Evolutionary conservation across 129 eudicot species (phyloP).

Genomic region (Pittosporum tobira): DNA sequence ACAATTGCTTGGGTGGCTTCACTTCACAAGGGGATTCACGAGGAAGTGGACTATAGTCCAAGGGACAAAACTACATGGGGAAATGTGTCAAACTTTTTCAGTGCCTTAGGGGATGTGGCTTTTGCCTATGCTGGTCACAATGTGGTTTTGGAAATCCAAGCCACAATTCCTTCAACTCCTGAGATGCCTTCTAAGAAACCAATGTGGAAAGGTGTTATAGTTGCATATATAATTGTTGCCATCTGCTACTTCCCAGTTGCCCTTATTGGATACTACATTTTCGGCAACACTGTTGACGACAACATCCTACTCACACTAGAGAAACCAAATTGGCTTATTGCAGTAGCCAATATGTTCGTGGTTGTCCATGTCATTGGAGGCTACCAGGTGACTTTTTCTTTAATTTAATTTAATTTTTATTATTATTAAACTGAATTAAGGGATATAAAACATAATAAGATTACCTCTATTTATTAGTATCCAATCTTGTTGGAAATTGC

Average conservation of each 20-base stretch:
- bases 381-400: conserved; percentile 49
- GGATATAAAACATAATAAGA: too few relatives aligned
- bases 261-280: conserved; percentile 39
- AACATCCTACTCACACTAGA: conserved; percentile 48
- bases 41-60: conserved; percentile 34
- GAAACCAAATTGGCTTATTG: conserved; percentile 68
- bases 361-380: conserved; percentile 70
- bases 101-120: conserved; percentile 57
- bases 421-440: too few relatives aligned
- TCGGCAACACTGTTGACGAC: conserved; percentile 50
- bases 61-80: conserved; percentile 21
- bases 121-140: conserved; percentile 72
- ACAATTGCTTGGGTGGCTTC: conserved; percentile 50
- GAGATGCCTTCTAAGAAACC: conserved; percentile 56
- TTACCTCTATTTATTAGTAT: too few relatives aligned
- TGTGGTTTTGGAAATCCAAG: conserved; percentile 76
- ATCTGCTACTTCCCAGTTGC: conserved; percentile 72
- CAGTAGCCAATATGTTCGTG: conserved; percentile 51
- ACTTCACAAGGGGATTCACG: conserved; percentile 25
- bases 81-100: conserved; percentile 31
- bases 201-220: conserved; percentile 62
- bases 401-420: too few relatives aligned
- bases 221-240: conserved; percentile 57
- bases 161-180: conserved; percentile 81
- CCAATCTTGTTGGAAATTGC: conserved; percentile 9